Conservation (phyloP, 768 basidiomycete genomes). For the Tylopilus sp. region DNA sequence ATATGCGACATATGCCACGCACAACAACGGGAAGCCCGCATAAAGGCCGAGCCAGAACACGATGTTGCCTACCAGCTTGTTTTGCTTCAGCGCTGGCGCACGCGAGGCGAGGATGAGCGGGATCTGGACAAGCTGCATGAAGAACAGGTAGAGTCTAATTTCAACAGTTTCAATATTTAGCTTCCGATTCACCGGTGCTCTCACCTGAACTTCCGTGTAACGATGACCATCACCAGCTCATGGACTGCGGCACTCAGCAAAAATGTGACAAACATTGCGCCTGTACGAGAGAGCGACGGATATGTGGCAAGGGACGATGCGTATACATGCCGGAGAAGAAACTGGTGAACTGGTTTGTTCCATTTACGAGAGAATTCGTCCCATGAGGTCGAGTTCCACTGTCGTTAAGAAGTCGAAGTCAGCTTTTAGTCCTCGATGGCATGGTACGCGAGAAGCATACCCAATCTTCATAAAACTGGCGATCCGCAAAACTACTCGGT, state of each 20-base stretch:
- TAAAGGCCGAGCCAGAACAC: slow-evolving; percentile 95
- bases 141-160: slow-evolving; percentile 79
- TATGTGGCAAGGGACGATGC: slow-evolving; percentile 80
- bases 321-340: slow-evolving; percentile 94
- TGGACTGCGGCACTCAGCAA: slow-evolving; percentile 85
- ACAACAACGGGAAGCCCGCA: slow-evolving; percentile 89
- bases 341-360: slow-evolving; percentile 96
- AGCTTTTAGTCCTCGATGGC: neutral
- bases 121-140: slow-evolving; percentile 82
- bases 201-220: slow-evolving; percentile 86
- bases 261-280: slow-evolving; percentile 94
- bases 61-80: slow-evolving; percentile 77
- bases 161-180: neutral
- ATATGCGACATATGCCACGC: slow-evolving; percentile 68
- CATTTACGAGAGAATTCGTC: slow-evolving; percentile 98
- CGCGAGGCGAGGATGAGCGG: slow-evolving; percentile 85
- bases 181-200: slow-evolving; percentile 19
- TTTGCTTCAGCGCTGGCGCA: slow-evolving; percentile 71
- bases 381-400: slow-evolving; percentile 98
- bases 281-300: slow-evolving; percentile 59
- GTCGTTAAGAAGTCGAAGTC: neutral
- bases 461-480: slow-evolving; percentile 98
- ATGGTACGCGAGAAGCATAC: slow-evolving; percentile 33
- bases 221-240: slow-evolving; percentile 95
- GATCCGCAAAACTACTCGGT: slow-evolving; percentile 79